phyloP scores from a whole-genome alignment of 352 stramenopile genomes.

The Phytophthora palmivora region DNA sequence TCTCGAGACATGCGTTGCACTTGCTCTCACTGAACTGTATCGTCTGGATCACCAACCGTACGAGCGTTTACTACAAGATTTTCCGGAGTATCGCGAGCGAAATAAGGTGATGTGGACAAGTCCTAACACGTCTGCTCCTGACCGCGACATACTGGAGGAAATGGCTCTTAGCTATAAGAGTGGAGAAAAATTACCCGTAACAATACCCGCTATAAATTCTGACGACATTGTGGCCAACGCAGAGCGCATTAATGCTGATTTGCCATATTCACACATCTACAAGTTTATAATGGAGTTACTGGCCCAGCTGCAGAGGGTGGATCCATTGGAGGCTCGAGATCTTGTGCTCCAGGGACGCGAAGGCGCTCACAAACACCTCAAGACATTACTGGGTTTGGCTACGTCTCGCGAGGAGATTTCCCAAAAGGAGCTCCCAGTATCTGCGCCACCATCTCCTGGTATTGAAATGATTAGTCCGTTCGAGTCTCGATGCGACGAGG shows the following conservation, averaged over 20 bases:
- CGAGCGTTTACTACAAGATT: constrained; percentile 69
- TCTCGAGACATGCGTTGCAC: constrained; percentile 69
- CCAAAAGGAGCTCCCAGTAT: neutral
- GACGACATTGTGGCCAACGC: constrained; percentile 21
- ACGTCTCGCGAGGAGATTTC: constrained; percentile 21
- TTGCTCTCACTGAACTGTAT: constrained; percentile 71
- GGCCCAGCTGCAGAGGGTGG: constrained; percentile 43
- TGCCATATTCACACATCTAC: constrained; percentile 61
- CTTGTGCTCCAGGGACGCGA: constrained; percentile 45
- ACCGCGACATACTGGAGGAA: constrained; percentile 24
- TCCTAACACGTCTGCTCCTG: constrained; percentile 13
- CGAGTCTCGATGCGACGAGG: constrained; percentile 3
- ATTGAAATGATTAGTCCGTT: constrained; percentile 18
- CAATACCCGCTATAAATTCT: constrained; percentile 7
- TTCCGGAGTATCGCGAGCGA: constrained; percentile 65
- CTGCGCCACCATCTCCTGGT: neutral
- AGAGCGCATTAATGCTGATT: constrained; percentile 54
- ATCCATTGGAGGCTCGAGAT: constrained; percentile 63
- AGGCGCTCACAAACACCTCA: constrained; percentile 46
- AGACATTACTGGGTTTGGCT: constrained; percentile 14
- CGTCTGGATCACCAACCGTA: constrained; percentile 69
- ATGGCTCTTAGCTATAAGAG: constrained; percentile 18
- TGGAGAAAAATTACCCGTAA: constrained; percentile 14
- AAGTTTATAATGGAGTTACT: constrained; percentile 64
- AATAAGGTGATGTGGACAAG: constrained; percentile 65